phyloP scores from a whole-genome alignment of 106 monocot genomes.

The Dioscorea alata region DNA sequence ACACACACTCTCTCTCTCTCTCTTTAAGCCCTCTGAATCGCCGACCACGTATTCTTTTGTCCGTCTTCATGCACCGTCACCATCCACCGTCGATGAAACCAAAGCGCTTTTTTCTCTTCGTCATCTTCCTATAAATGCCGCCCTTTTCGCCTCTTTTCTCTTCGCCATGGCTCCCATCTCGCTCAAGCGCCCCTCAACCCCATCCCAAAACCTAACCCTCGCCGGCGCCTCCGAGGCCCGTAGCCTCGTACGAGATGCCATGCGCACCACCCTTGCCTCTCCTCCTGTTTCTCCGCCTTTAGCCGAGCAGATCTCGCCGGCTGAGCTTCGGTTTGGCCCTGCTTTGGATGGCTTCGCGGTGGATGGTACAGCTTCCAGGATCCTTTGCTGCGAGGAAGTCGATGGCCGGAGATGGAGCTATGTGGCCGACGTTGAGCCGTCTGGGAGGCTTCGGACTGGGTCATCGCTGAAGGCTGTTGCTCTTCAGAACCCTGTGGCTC shows the following conservation, averaged over 20 bases:
- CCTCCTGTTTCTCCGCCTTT: constrained; percentile 2
- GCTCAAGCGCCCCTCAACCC: neutral
- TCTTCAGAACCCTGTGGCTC: constrained; percentile 28
- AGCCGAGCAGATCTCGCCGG: constrained; percentile 6
- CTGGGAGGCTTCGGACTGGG: constrained; percentile 1
- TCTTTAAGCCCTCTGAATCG: no score
- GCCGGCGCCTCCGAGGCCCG: constrained; percentile 21
- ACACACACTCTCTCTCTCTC: no score
- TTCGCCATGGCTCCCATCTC: neutral
- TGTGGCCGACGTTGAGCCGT: constrained; percentile 21
- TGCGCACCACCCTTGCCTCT: constrained; percentile 22
- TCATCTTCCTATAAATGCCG: neutral
- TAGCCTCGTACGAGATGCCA: constrained; percentile 20
- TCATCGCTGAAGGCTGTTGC: constrained; percentile 25
- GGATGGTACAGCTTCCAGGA: constrained; percentile 7
- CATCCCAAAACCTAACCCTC: neutral
- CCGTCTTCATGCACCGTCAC: neutral
- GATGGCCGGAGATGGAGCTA: constrained; percentile 49
- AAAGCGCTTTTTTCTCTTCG: no score
- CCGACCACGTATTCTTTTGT: neutral
- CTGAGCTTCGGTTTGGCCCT: constrained; percentile 18
- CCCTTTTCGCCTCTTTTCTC: neutral
- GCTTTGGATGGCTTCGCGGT: neutral
- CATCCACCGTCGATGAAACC: neutral
- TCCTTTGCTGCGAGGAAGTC: constrained; percentile 41